Base-by-base conservation (phyloP, 495 filamentous ascomycete genomes). In the Tuber magnatum region DNA sequence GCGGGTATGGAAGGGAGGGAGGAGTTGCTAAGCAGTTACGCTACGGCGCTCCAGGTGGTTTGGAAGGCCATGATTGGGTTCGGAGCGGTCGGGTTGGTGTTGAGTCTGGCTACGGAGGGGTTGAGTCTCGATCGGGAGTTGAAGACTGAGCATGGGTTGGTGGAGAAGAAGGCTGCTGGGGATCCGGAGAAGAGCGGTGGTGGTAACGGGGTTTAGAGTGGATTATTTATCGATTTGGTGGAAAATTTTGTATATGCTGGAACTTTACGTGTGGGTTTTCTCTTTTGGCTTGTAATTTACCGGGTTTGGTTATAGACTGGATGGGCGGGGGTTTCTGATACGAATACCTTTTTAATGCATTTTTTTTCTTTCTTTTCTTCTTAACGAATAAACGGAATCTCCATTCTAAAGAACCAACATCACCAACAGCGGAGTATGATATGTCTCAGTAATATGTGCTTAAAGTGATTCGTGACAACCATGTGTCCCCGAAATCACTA, bases 41-140 rank as follows among this genome's bases (percentile, higher is more conserved):
- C 86, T 0, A 88, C 89, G 77, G 85, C 86, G 71, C 70, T 92
- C 76, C 84, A 86, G 73, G 84, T 86, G 4, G 86, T 92, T 16
- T 91, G 89, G 89, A 81, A 83, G 10, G 83, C 86, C 2, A 86
- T 88, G 75, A 87, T 89, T 78, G 89, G 82, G 1, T 83, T 91
- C 22, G 84, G 84, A 0, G 87, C 80, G 0, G 83, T 88, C 1
- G 88, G 86, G 0, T 74, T 88, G 77, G 22, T 87, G 48, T 71
- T 85, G 32, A 90, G 87, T 80, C 74, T 87, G 4, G 84, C 83
- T 35, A 89, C 86, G 20, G 80, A 87, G 81, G 85, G 85, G 14
- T 86, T 89, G 81, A 88, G 87, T 77, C 79, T 89, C 70, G 85
- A 88, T 82, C 84, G 85, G 69, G 87, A 85, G 43, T 82, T 89